Evolutionary conservation across 2,329 filamentous ascomycete species (phyloP).

Genomic region (Botrytis porri): DNA sequence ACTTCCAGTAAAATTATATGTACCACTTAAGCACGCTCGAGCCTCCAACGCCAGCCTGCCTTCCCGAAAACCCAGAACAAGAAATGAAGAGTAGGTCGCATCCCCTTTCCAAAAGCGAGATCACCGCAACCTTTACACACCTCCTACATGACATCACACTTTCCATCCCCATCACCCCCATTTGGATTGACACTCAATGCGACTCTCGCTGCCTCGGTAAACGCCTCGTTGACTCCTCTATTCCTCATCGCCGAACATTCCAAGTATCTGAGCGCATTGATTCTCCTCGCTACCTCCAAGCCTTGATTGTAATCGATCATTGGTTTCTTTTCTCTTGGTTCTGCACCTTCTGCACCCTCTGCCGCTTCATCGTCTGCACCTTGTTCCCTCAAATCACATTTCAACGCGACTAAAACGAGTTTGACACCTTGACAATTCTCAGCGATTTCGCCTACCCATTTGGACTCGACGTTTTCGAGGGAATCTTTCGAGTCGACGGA

Average conservation of each 20-base stretch:
- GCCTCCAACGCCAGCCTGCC: slow-evolving; percentile 3
- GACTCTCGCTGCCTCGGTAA: slow-evolving; percentile 94
- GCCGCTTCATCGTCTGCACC: slow-evolving; percentile 60
- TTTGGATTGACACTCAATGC: slow-evolving; percentile 72
- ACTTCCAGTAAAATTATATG: neutral
- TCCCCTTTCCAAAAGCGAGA: neutral
- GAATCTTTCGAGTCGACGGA: slow-evolving; percentile 95
- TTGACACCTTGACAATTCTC: slow-evolving; percentile 97
- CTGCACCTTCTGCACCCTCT: slow-evolving; percentile 40
- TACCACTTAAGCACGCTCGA: neutral
- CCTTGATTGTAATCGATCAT: slow-evolving; percentile 90
- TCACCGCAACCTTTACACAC: neutral
- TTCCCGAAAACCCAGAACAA: neutral
- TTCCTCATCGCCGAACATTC: slow-evolving; percentile 99
- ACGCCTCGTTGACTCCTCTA: slow-evolving; percentile 95
- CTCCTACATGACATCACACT: slow-evolving; percentile 57
- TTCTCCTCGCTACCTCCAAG: slow-evolving; percentile 83
- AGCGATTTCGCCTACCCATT: slow-evolving; percentile 97
- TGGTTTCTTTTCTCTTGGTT: slow-evolving; percentile 58
- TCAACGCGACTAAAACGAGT: slow-evolving; percentile 90
- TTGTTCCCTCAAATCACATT: slow-evolving; percentile 88
- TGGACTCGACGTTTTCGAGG: slow-evolving; percentile 96
- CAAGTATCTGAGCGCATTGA: slow-evolving; percentile 89
- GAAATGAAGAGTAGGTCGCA: neutral
- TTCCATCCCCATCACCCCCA: slow-evolving; percentile 53